phyloP scores from a whole-genome alignment of 371 early-diverging fungal species.

The Mucor plumbeus region DNA sequence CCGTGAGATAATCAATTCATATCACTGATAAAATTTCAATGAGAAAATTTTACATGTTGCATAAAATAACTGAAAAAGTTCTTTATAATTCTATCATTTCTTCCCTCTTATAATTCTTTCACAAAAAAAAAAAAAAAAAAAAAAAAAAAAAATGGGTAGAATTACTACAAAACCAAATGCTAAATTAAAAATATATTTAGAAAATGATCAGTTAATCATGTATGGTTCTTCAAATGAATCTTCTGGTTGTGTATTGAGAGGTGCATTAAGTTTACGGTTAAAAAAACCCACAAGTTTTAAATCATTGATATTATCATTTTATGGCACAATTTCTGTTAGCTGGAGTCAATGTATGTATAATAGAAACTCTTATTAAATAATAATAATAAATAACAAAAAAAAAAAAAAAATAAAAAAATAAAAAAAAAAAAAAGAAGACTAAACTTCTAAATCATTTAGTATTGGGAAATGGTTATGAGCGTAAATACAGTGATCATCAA shows the following conservation, averaged over 20 bases:
- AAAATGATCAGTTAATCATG: slow-evolving; percentile 39
- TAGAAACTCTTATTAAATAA: no score
- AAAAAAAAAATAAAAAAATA: no score
- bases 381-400: no score
- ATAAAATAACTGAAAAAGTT: background rate
- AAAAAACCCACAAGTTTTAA: slow-evolving; percentile 26
- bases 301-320: slow-evolving; percentile 28
- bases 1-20: slow-evolving; percentile 15
- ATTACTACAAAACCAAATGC: slow-evolving; percentile 7
- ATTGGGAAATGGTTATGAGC: slow-evolving; percentile 32
- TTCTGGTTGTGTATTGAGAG: slow-evolving; percentile 42
- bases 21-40: slow-evolving; percentile 13
- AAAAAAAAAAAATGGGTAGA: slow-evolving; percentile 7
- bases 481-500: slow-evolving; percentile 22
- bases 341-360: slow-evolving; percentile 38
- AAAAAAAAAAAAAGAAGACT: no score
- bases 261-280: slow-evolving; percentile 28
- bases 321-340: slow-evolving; percentile 30
- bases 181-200: slow-evolving; percentile 37
- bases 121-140: background rate
- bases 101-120: slow-evolving; percentile 11
- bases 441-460: background rate
- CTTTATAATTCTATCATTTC: slow-evolving; percentile 10
- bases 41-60: slow-evolving; percentile 15
- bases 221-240: slow-evolving; percentile 38